These are phyloP conservation scores for Peronospora destructor DNA, from an alignment of 352 stramenopile species.

Conservation along the genomic window DNA sequence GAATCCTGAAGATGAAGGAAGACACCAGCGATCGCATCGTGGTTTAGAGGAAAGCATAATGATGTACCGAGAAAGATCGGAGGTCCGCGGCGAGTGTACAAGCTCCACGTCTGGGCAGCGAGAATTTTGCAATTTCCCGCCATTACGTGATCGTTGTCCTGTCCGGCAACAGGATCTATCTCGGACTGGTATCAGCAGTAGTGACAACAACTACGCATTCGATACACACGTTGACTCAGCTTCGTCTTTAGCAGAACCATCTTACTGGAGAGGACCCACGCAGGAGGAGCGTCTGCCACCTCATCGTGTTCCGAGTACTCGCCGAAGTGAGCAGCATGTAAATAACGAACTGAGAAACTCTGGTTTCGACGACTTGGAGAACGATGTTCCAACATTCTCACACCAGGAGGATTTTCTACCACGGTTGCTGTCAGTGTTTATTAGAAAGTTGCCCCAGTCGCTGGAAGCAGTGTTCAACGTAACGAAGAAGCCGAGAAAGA, in stretches of 20 bases:
- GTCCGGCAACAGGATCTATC: slow-evolving; percentile 10
- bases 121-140: slow-evolving; percentile 11
- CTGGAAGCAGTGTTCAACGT: slow-evolving; percentile 52
- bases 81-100: slow-evolving; percentile 6
- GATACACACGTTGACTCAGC: slow-evolving; percentile 22
- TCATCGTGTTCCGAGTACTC: slow-evolving; percentile 14
- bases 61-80: slow-evolving; percentile 10
- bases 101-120: slow-evolving; percentile 4
- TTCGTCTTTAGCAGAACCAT: slow-evolving; percentile 11
- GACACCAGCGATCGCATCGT: slow-evolving; percentile 6
- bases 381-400: slow-evolving; percentile 39
- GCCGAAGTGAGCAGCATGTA: slow-evolving; percentile 4
- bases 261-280: slow-evolving; percentile 13
- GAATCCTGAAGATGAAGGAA: slow-evolving; percentile 12
- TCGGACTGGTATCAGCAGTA: slow-evolving; percentile 3
- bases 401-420: slow-evolving; percentile 42
- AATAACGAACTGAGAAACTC: slow-evolving; percentile 1
- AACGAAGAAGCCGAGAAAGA: slow-evolving; percentile 63
- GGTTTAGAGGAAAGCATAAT: slow-evolving; percentile 8
- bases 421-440: slow-evolving; percentile 46
- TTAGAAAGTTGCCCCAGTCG: slow-evolving; percentile 41
- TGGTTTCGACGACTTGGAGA: slow-evolving; percentile 16
- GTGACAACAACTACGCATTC: slow-evolving; percentile 16
- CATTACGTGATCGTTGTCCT: slow-evolving; percentile 15
- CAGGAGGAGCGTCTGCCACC: slow-evolving; percentile 2